phyloP scores from a whole-genome alignment of 1,284 basidiomycete species.

The Wolfiporia cocos region DNA sequence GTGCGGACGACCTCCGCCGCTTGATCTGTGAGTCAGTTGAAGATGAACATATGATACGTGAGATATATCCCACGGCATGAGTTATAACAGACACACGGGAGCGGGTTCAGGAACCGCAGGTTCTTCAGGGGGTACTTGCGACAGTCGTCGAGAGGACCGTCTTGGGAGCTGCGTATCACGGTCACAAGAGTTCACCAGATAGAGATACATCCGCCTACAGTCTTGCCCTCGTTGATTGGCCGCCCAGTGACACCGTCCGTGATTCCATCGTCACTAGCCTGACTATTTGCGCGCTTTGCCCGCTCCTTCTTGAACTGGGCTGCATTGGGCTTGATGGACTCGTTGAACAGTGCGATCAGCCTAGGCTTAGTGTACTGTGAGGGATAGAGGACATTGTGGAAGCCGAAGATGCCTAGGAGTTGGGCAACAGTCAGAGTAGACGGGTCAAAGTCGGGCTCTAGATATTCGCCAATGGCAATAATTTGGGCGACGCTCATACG shows the following conservation, averaged over 20 bases:
- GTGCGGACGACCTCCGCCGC: constrained; percentile 61
- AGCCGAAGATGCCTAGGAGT: constrained; percentile 75
- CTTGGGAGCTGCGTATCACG: constrained; percentile 17
- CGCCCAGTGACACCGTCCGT: constrained; percentile 70
- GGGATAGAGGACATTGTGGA: constrained; percentile 76
- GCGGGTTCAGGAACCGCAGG: constrained; percentile 13
- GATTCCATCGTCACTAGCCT: constrained; percentile 76
- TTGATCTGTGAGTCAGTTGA: constrained; percentile 41
- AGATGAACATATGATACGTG: too few species aligned
- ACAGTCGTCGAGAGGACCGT: constrained; percentile 34
- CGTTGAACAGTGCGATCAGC: constrained; percentile 76
- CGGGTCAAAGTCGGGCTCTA: constrained; percentile 83
- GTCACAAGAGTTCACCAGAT: neutral
- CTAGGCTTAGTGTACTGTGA: constrained; percentile 83
- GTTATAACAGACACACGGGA: constrained; percentile 42
- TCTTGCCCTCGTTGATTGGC: constrained; percentile 41
- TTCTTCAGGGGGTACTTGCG: constrained; percentile 24
- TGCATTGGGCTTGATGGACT: constrained; percentile 63
- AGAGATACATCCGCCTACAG: constrained; percentile 29
- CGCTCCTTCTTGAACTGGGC: constrained; percentile 61
- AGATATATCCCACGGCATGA: too few species aligned
- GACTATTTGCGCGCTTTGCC: constrained; percentile 57
- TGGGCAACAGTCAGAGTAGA: constrained; percentile 74
- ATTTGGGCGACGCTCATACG: constrained; percentile 67
- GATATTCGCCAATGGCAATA: constrained; percentile 71